Evolutionary conservation across 495 filamentous ascomycete genomes (phyloP).

Genomic region (Polyplosphaeria fusca): DNA sequence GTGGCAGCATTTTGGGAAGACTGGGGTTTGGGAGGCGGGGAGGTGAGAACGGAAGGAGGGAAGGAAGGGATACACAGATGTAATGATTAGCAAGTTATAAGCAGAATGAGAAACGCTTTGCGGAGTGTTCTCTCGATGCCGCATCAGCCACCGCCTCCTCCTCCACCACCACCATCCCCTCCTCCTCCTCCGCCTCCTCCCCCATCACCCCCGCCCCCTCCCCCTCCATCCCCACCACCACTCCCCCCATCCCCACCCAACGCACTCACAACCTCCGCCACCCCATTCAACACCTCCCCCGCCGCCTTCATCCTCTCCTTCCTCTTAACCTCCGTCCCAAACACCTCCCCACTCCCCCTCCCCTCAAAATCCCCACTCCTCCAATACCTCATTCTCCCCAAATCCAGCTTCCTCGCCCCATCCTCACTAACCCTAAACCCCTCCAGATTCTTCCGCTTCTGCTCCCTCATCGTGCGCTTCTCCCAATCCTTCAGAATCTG

Average conservation of each 20-base stretch:
- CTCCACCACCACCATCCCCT: neutral
- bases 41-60: too few relatives aligned
- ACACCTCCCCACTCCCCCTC: conserved; percentile 1
- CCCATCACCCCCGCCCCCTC: conserved; percentile 5
- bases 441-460: conserved; percentile 15
- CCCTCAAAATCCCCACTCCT: conserved; percentile 8
- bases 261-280: neutral
- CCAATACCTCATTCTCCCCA: conserved; percentile 23
- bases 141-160: too few relatives aligned
- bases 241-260: neutral
- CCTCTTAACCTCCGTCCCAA: conserved; percentile 1
- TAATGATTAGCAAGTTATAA: too few relatives aligned
- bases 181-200: conserved; percentile 8
- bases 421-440: conserved; percentile 8
- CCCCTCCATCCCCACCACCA: neutral
- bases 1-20: too few relatives aligned
- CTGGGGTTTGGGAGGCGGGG: too few relatives aligned
- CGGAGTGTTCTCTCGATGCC: too few relatives aligned
- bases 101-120: too few relatives aligned
- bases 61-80: too few relatives aligned
- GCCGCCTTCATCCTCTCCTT: neutral
- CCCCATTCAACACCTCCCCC: neutral
- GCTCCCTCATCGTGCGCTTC: conserved; percentile 7
- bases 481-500: conserved; percentile 30
- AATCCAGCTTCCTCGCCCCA: conserved; percentile 10